Conservation (phyloP, 495 filamentous ascomycete genomes). For the Pyrenula aspistea region DNA sequence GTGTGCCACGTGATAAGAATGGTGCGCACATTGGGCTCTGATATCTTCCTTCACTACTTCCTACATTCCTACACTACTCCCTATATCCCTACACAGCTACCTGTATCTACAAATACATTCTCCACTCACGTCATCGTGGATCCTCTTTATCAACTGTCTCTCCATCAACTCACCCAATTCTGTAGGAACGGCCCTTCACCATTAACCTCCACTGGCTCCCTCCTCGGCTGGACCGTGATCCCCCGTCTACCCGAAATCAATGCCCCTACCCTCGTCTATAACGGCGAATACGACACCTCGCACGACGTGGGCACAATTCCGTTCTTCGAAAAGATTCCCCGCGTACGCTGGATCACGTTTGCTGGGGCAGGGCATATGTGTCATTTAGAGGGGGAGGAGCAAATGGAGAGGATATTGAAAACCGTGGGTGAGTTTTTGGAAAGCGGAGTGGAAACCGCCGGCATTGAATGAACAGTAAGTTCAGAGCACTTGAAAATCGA, state of each 20-base stretch:
- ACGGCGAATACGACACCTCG: slow-evolving; percentile 37
- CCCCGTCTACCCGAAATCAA: slow-evolving; percentile 20
- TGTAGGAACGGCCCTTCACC: slow-evolving; percentile 34
- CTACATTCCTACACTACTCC: too few relatives aligned
- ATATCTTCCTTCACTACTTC: too few relatives aligned
- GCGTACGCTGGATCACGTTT: slow-evolving; percentile 34
- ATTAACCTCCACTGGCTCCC: slow-evolving; percentile 27
- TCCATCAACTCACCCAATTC: slow-evolving; percentile 3
- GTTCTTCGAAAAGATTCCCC: slow-evolving; percentile 28
- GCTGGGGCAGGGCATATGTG: slow-evolving; percentile 31
- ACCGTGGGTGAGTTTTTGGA: slow-evolving; percentile 2
- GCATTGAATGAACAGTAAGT: too few relatives aligned
- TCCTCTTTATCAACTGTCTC: too few relatives aligned
- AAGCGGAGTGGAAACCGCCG: too few relatives aligned
- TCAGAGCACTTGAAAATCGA: too few relatives aligned
- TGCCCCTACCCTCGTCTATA: slow-evolving; percentile 30
- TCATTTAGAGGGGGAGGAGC: slow-evolving; percentile 19
- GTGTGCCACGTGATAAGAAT: too few relatives aligned
- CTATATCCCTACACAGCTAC: too few relatives aligned
- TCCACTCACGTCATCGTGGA: too few relatives aligned
- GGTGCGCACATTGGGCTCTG: too few relatives aligned
- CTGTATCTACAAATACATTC: too few relatives aligned
- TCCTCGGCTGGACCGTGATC: slow-evolving; percentile 29
- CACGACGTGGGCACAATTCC: slow-evolving; percentile 28
- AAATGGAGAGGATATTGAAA: slow-evolving; percentile 22